phyloP scores from a whole-genome alignment of 805 yeast species.

The Candida hungchunana region DNA sequence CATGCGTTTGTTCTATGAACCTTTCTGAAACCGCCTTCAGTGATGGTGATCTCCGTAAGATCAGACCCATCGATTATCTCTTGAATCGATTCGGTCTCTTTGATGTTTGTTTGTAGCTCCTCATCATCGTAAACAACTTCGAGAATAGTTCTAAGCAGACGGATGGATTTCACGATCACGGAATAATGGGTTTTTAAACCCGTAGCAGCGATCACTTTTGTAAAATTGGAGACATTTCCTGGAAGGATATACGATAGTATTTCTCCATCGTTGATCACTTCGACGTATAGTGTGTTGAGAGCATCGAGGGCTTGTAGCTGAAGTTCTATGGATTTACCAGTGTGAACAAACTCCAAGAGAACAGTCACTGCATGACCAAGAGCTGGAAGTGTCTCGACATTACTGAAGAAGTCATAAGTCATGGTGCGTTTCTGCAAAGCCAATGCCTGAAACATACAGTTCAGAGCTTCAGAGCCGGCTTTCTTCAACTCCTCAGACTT shows the following conservation, averaged over 20 bases:
- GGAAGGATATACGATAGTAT: slow-evolving; percentile 45
- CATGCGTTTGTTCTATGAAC: slow-evolving; percentile 45
- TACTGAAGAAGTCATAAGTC: slow-evolving; percentile 26
- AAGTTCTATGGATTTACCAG: slow-evolving; percentile 26
- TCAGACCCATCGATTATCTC: slow-evolving; percentile 15
- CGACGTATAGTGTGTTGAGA: slow-evolving; percentile 31
- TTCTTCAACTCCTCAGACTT: slow-evolving; percentile 35
- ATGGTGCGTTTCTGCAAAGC: slow-evolving; percentile 19
- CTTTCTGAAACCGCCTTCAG: slow-evolving; percentile 20
- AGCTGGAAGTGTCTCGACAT: slow-evolving; percentile 36
- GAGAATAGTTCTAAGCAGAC: slow-evolving; percentile 29
- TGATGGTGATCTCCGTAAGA: slow-evolving; percentile 17
- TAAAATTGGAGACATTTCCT: slow-evolving; percentile 43
- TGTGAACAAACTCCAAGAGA: slow-evolving; percentile 33
- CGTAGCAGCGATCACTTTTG: slow-evolving; percentile 33
- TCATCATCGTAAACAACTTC: slow-evolving; percentile 39
- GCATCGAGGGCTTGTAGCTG: slow-evolving; percentile 33
- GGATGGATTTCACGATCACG: slow-evolving; percentile 30
- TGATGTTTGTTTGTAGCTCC: slow-evolving; percentile 28
- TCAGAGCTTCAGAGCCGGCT: slow-evolving; percentile 33
- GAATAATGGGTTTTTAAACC: slow-evolving; percentile 35
- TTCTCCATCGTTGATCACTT: slow-evolving; percentile 42
- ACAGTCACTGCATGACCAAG: slow-evolving; percentile 46
- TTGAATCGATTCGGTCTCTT: slow-evolving; percentile 19
- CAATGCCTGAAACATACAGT: slow-evolving; percentile 30